phyloP scores from a whole-genome alignment of 2,329 filamentous ascomycete genomes.

The Cephalotrichum gorgonifer region DNA sequence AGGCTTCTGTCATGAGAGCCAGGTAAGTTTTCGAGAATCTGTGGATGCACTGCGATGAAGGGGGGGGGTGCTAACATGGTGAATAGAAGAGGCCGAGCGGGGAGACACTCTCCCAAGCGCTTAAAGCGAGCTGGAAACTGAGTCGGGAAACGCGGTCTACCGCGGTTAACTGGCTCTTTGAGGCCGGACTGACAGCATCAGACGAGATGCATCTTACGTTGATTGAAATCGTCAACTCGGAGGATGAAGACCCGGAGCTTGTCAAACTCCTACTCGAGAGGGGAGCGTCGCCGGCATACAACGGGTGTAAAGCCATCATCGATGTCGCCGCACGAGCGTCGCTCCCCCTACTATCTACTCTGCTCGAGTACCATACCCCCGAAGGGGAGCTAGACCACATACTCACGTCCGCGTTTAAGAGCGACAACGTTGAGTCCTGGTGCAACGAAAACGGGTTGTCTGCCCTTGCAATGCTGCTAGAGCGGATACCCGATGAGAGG shows the following conservation, averaged over 20 bases:
- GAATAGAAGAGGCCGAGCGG: constrained; percentile 33
- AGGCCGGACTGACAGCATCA: constrained; percentile 34
- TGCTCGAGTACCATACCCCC: constrained; percentile 30
- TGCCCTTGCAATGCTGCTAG: constrained; percentile 35
- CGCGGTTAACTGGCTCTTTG: constrained; percentile 38
- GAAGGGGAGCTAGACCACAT: constrained; percentile 31
- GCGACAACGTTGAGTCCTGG: constrained; percentile 30
- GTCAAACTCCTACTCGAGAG: constrained; percentile 36
- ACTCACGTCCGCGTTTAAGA: constrained; percentile 33
- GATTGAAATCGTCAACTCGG: constrained; percentile 41
- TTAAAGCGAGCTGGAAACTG: constrained; percentile 45
- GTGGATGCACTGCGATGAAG: background rate
- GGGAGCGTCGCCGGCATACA: constrained; percentile 40
- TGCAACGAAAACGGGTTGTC: constrained; percentile 34
- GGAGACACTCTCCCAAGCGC: constrained; percentile 34
- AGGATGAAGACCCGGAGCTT: constrained; percentile 34
- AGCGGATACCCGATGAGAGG: constrained; percentile 35
- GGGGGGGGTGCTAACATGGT: background rate
- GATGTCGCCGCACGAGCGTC: constrained; percentile 32
- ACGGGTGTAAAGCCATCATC: constrained; percentile 41
- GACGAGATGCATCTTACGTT: constrained; percentile 41
- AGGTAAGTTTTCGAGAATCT: constrained; percentile 20
- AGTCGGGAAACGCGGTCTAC: constrained; percentile 35
- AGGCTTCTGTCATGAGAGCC: constrained; percentile 25
- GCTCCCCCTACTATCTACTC: constrained; percentile 25